Evolutionary conservation across 2,329 filamentous ascomycete species (phyloP), one percentile per base, ranked within the genome.

Genomic region (Macrophomina phaseolina): DNA sequence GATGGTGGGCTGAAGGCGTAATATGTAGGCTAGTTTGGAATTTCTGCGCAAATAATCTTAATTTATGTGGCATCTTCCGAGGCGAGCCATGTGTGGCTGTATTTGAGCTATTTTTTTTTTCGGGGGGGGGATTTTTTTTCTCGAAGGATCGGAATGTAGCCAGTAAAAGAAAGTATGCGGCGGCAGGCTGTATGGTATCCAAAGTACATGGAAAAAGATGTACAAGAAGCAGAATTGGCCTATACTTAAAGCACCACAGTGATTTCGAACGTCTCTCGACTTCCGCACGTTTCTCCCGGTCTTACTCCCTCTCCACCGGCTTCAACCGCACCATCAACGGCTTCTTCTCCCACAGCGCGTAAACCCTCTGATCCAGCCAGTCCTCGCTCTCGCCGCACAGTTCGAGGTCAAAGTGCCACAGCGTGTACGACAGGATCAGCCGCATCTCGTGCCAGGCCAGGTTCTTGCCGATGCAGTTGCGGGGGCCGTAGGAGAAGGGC

Each of bases 371-470:
- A 1, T 77, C 67, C 12, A 34, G 49, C 38, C 79, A 69, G 80
- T 81, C 84, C 64, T 83, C 76, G 1, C 71, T 56, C 53, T 77
- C 70, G 34, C 67, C 64, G 16, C 72, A 69, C 23, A 79, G 67
- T 65, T 77, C 71, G 32, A 80, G 61, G 69, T 83, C 78, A 64
- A 82, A 82, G 1, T 73, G 72, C 71, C 73, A 82, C 3, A 82
- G 42, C 36, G 82, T 48, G 66, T 78, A 78, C 6, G 79, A 73
- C 23, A 82, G 67, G 1, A 79, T 75, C 2, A 83, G 52, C 2
- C 76, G 71, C 70, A 79, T 75, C 67, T 80, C 78, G 11, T 75
- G 73, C 64, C 75, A 76, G 1, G 78, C 78, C 11, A 80, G 70
- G 55, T 62, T 78, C 68, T 76, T 78, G 5, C 76, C 76, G 12